Percentiles rank a stretch among this genome's conserved stretches.
phyloP scores from a whole-genome alignment of 129 eudicot genomes.

The carrot (Daucus carota) region DNA sequence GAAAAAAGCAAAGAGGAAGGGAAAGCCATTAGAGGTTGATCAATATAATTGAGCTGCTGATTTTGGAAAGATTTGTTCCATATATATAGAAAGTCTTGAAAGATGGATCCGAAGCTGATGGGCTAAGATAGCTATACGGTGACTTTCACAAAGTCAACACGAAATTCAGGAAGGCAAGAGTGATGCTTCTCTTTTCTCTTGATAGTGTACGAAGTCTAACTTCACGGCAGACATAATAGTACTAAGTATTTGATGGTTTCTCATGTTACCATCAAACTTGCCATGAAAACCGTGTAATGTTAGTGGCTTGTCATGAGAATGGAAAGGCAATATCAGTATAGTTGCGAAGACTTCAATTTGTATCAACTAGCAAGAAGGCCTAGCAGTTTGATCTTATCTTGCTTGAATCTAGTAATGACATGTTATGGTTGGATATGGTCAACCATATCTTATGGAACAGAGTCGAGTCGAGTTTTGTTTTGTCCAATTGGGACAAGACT shows the following conservation, averaged over 20 bases:
- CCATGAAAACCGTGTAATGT: background rate
- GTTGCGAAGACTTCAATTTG: background rate
- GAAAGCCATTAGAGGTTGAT: constrained; percentile 23
- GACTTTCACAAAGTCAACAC: background rate
- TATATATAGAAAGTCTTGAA: background rate
- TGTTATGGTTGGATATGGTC: background rate
- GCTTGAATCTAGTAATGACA: background rate
- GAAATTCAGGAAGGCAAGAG: background rate
- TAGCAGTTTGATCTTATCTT: background rate
- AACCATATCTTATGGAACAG: background rate
- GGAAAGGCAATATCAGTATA: background rate
- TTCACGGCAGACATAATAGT: too few species aligned
- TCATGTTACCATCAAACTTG: background rate
- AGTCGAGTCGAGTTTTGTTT: background rate
- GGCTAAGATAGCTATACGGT: background rate
- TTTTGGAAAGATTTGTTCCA: background rate
- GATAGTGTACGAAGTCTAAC: background rate
- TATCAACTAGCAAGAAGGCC: background rate
- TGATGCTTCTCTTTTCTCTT: background rate
- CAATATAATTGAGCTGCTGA: background rate
- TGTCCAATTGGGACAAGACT: background rate
- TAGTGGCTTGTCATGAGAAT: background rate
- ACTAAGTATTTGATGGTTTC: background rate
- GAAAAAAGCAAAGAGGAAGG: background rate
- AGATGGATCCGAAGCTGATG: background rate